Percentiles rank a stretch among this genome's conserved stretches.
These are phyloP conservation scores for Sporothrix euskadiensis DNA, from an alignment of 2,329 filamentous ascomycete species.

Conservation along the genomic window DNA sequence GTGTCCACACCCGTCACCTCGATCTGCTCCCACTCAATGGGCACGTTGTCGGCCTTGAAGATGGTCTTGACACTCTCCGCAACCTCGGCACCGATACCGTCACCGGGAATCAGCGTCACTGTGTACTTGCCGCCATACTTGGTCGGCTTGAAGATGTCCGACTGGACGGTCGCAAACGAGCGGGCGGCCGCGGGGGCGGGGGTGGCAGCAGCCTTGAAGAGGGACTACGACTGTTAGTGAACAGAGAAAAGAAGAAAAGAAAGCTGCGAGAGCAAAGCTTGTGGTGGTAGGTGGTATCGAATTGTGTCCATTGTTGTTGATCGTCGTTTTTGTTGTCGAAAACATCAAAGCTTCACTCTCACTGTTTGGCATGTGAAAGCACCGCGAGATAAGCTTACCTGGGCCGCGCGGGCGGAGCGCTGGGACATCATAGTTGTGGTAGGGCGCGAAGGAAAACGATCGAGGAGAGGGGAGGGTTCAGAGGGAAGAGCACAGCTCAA, in stretches of 20 bases:
- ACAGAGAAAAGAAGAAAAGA: neutral
- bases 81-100: slow-evolving; percentile 97
- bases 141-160: slow-evolving; percentile 98
- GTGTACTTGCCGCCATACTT: slow-evolving; percentile 99
- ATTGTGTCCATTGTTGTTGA: neutral
- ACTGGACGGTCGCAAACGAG: slow-evolving; percentile 77
- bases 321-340: neutral
- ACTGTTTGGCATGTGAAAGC: slow-evolving; percentile 26
- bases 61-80: slow-evolving; percentile 98
- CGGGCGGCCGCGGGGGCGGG: slow-evolving; percentile 43
- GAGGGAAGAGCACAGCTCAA: slow-evolving; percentile 1
- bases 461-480: slow-evolving; percentile 9
- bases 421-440: slow-evolving; percentile 57
- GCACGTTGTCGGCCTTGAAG: slow-evolving; percentile 99
- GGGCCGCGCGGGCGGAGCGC: slow-evolving; percentile 57
- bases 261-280: neutral
- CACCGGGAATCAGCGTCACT: slow-evolving; percentile 95
- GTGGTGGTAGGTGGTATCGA: neutral
- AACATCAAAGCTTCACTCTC: neutral
- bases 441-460: slow-evolving; percentile 29
- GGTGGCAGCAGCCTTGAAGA: slow-evolving; percentile 50
- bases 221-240: slow-evolving; percentile 45
- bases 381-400: slow-evolving; percentile 47
- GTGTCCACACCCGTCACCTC: slow-evolving; percentile 90
- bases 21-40: slow-evolving; percentile 98